Base-by-base conservation (phyloP, 2,329 filamentous ascomycete genomes). In the Alternaria sp. region DNA sequence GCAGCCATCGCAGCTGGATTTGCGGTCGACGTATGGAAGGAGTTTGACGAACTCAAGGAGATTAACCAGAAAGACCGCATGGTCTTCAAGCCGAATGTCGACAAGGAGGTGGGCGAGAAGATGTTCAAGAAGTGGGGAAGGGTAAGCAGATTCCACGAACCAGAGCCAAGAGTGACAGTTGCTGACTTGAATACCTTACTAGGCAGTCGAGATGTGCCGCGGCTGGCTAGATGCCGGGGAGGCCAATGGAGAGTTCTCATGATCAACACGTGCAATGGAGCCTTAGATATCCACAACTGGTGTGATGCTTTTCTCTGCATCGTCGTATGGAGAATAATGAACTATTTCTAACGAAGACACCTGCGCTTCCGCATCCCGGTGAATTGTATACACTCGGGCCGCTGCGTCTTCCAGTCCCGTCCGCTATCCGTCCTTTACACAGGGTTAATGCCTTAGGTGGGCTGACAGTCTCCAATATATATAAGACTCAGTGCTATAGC, bases 1-100 rank as follows among this genome's bases (percentile, higher is more conserved):
- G 93, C 94, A 14, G 94, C 94, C 51, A 95, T 97, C 71, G 93
- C 94, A 15, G 94, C 94, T 9, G 94, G 92, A n/a, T 89, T 97
- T 63, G 93, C 93, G 9, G 88, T 92, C 12, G 90, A 87, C 47
- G 88, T 95, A 33, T 97, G 93, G 92, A 87, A 88, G 66, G 86
- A 88, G 73, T 88, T 96, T 61, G 87, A 89, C 26, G 92, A 95
- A 72, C 82, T 97, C 30, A 88, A 88, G 71, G 84, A 89, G 64
- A 89, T 96, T 78, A 93, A 93, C 79, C 88, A 86, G 63, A 85
- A 86, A 56, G 91, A 90, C 55, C 86, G 90, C 58, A 90, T 86
- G 65, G 85, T 88, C 18, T 97, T 97, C 76, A 82, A 87, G 72
- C 92, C 93, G 1, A 82, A 87, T 66, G 87, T 92, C 61, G 83